Conservation (phyloP, 352 stramenopile genomes). For the Phytopythium kandeliae region DNA sequence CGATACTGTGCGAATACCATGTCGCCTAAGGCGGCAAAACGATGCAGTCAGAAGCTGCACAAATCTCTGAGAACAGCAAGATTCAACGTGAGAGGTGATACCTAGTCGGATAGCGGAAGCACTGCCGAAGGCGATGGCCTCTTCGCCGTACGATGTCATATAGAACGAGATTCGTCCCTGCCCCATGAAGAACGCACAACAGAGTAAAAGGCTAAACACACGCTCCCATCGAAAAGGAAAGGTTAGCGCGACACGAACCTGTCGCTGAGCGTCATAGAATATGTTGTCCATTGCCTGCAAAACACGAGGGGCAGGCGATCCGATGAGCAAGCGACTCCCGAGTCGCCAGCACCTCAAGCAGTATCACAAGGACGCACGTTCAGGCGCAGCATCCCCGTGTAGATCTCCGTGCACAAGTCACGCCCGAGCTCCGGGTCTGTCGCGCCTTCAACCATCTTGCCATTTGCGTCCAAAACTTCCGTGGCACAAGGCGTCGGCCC, state of each 20-base stretch:
- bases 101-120: slow-evolving; percentile 83
- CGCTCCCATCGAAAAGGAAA: background rate
- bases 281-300: slow-evolving; percentile 96
- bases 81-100: slow-evolving; percentile 1
- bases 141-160: slow-evolving; percentile 92
- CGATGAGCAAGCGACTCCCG: background rate
- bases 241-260: slow-evolving; percentile 26
- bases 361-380: slow-evolving; percentile 32
- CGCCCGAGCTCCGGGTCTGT: slow-evolving; percentile 69
- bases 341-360: background rate
- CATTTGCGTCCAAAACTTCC: slow-evolving; percentile 81
- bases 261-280: slow-evolving; percentile 95
- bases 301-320: background rate
- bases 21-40: slow-evolving; percentile 49
- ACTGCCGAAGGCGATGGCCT: slow-evolving; percentile 94
- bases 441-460: slow-evolving; percentile 66
- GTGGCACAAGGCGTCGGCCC: background rate
- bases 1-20: slow-evolving; percentile 98
- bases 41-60: background rate
- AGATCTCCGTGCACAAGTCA: slow-evolving; percentile 83
- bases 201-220: background rate
- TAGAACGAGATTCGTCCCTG: slow-evolving; percentile 97
- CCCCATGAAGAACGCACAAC: background rate
- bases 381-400: slow-evolving; percentile 78
- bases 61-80: too few species aligned